Percentiles rank a stretch among this genome's conserved stretches.
phyloP scores from a whole-genome alignment of 1,139 yeast genomes.

The Blastobotrys elegans region DNA sequence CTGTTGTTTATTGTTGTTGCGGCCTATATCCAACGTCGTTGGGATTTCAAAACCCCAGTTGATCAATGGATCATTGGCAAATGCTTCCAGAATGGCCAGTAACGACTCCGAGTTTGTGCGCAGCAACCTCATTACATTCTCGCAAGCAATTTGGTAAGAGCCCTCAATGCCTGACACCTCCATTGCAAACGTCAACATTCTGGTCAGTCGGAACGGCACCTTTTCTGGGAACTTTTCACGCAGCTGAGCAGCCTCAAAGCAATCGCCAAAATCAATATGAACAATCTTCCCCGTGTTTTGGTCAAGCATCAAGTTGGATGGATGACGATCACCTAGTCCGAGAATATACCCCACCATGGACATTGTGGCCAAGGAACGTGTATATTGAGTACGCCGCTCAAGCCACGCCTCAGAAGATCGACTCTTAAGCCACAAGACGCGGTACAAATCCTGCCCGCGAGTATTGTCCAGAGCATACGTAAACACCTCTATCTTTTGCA shows the following conservation, averaged over 20 bases:
- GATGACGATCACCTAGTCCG: slow-evolving; percentile 97
- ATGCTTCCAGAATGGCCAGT: slow-evolving; percentile 97
- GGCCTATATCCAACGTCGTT: slow-evolving; percentile 47
- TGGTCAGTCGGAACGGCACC: slow-evolving; percentile 92
- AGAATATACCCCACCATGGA: slow-evolving; percentile 96
- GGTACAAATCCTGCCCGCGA: slow-evolving; percentile 91
- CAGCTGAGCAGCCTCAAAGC: slow-evolving; percentile 96
- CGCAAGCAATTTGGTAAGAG: slow-evolving; percentile 92
- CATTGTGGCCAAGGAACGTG: slow-evolving; percentile 95
- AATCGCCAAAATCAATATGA: slow-evolving; percentile 98
- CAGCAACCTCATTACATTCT: slow-evolving; percentile 91
- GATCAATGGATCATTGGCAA: slow-evolving; percentile 96
- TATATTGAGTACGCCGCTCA: slow-evolving; percentile 92
- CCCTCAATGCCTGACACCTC: slow-evolving; percentile 99
- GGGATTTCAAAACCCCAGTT: slow-evolving; percentile 99
- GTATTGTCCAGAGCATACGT: slow-evolving; percentile 95
- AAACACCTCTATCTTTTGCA: slow-evolving; percentile 94
- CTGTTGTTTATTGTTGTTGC: no score
- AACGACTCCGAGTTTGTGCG: slow-evolving; percentile 92
- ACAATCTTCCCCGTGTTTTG: slow-evolving; percentile 90
- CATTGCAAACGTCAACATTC: slow-evolving; percentile 98
- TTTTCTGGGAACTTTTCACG: slow-evolving; percentile 97
- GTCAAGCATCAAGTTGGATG: slow-evolving; percentile 93
- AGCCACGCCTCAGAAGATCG: slow-evolving; percentile 97
- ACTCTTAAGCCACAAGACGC: slow-evolving; percentile 93